These are phyloP conservation scores for Phymatotrichopsis omnivora DNA, from an alignment of 2,329 filamentous ascomycete genomes.

Conservation along the genomic window DNA sequence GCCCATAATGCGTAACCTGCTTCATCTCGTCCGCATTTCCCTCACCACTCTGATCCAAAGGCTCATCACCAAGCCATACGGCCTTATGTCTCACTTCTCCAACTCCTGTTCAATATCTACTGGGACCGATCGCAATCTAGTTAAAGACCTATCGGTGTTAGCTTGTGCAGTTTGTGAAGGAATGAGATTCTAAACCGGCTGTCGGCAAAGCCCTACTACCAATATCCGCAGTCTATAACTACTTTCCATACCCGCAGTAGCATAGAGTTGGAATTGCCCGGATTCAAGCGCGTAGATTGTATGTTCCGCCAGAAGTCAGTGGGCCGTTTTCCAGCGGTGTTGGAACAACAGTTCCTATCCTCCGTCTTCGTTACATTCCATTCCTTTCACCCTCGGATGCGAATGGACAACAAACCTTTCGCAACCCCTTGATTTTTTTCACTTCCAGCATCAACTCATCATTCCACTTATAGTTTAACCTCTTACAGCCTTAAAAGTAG, in stretches of 20 bases:
- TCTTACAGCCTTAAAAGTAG: neutral
- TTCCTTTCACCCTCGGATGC: neutral
- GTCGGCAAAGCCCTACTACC: conserved; percentile 1
- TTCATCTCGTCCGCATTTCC: too few species aligned
- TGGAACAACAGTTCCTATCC: conserved; percentile 2
- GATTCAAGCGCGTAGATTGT: conserved; percentile 3
- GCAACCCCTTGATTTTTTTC: neutral
- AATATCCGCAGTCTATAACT: conserved; percentile 1
- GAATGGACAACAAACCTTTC: neutral
- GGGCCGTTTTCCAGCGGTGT: conserved; percentile 2
- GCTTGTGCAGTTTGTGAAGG: neutral
- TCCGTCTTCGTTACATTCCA: too few species aligned
- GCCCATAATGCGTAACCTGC: too few species aligned
- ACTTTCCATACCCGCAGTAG: conserved; percentile 2
- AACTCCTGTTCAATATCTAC: neutral
- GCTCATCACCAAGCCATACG: too few species aligned
- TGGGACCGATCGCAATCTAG: neutral
- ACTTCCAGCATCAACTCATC: neutral
- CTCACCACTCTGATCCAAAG: too few species aligned
- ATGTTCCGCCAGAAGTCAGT: conserved; percentile 1
- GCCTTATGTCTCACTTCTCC: too few species aligned
- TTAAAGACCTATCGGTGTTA: neutral
- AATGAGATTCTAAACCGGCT: conserved; percentile 1
- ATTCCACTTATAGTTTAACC: neutral
- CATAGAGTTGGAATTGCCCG: conserved; percentile 2